phyloP scores from a whole-genome alignment of 1,139 yeast genomes.

The Lodderomyces parapsilosis region DNA sequence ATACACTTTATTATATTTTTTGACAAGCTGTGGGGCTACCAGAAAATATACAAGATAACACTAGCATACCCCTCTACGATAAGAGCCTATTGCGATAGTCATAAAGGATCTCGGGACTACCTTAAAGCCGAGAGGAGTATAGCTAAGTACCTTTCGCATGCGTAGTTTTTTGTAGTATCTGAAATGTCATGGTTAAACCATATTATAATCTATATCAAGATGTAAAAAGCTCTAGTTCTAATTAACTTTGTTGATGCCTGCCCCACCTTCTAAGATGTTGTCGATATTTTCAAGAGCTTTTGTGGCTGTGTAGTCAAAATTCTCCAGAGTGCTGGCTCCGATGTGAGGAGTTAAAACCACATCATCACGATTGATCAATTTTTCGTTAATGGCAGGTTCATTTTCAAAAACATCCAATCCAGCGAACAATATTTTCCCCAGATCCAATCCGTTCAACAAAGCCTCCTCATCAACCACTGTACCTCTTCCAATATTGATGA shows the following conservation, averaged over 20 bases:
- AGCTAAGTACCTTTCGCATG: no score
- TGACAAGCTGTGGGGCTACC: background rate
- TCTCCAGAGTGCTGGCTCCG: slow-evolving; percentile 66
- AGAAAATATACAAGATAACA: no score
- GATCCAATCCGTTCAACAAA: slow-evolving; percentile 61
- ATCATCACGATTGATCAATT: slow-evolving; percentile 57
- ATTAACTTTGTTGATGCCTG: slow-evolving; percentile 36
- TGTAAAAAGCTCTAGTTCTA: slow-evolving; percentile 15
- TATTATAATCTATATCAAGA: background rate
- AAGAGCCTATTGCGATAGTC: no score
- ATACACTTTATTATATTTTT: background rate
- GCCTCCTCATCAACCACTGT: slow-evolving; percentile 73
- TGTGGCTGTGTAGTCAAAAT: slow-evolving; percentile 47
- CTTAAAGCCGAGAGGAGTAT: no score
- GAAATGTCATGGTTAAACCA: background rate
- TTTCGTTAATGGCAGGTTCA: slow-evolving; percentile 61
- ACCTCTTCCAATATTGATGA: slow-evolving; percentile 81
- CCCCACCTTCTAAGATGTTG: slow-evolving; percentile 31
- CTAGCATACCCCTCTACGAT: no score
- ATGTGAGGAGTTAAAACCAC: slow-evolving; percentile 74
- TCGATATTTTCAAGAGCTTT: slow-evolving; percentile 49
- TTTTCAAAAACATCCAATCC: slow-evolving; percentile 79
- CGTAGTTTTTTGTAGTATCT: no score
- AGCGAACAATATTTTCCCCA: slow-evolving; percentile 67
- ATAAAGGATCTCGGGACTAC: no score